Base-by-base conservation (phyloP, 257 asterid genomes). In the Solanum gracilifrons region DNA sequence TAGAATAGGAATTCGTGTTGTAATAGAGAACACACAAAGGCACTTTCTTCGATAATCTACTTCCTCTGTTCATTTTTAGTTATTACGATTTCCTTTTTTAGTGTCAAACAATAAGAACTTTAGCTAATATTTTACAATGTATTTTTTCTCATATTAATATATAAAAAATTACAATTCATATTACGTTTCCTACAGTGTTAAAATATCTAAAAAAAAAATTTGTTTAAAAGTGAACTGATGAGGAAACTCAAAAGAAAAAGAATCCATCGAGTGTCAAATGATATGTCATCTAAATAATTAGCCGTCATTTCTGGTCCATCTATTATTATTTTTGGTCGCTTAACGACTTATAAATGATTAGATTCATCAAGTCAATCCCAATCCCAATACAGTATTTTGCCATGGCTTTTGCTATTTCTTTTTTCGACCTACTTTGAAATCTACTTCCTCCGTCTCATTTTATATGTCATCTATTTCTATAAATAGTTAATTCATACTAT, bases 1-100 rank as follows among this genome's bases (percentile, higher is more conserved):
- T 20, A 15, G 21, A 75, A 39, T 79, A 8, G 33, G 25, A 69
- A 41, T 6, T 87, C 89, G 90, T 86, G 89, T 74, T 58, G 48
- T n/a, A 37, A 51, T 86, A 5, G 37, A 43, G 82, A 43, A 86
- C 90, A 82, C 87, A 46, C 83, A 88, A 25, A 29, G 25, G 15
- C 15, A 51, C 62, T 51, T 51, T 16, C 62, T 51, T 7, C 9
- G 0, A 51, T 51, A 20, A 51, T 18, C 20, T 48, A 13, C 20
- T 46, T 5, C 0, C 1, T 4, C 0, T 1, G 21, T 48, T 1
- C 7, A 48, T 13, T 5, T 48, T 48, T 48, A 48, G 15, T 48
- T 48, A 15, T 13, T 1, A 13, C 6, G 2, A 5, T 13, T 15
- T 48, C 1, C 5, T 15, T 48, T 15, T 48, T 48, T 15, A 48